Evolutionary conservation across 805 yeast genomes (phyloP), one percentile per base, ranked within the genome.

Genomic region (Kodamaea leandrae): DNA sequence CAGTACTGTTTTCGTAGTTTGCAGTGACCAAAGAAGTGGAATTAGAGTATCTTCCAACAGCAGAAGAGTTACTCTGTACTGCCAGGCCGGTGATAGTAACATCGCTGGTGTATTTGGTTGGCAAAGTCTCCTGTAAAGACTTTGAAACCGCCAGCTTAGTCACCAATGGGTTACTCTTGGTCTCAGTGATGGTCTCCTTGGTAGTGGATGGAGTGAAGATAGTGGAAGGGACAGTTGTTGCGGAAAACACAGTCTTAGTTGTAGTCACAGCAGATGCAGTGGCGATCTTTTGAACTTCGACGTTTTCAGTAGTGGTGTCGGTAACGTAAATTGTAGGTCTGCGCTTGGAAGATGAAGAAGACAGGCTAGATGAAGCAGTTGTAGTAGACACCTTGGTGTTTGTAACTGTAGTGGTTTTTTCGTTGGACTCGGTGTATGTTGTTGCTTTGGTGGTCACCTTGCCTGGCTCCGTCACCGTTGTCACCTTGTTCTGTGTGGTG

Each of bases 131-230:
- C 2, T 59, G 33, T 39, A 53, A 46, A 14, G 61, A 47, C 15
- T 48, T 47, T 3, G 63, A 39, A 9, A 60, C 57, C 6, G 50
- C 58, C 24, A 57, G 32, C 12, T 55, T 49, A 5, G 67, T 54
- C 28, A 54, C 43, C 47, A 67, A 53, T 15, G 72, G 72, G 39
- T 65, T 47, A 21, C 40, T 38, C 21, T 42, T 29, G 3, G 65
- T 60, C 6, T 48, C 43, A 8, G 60, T 38, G 23, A 59, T 37
- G 17, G 62, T 39, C 39, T 47, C 53, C 15, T 39, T 36, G 2
- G 53, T 32, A 17, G 60, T 53, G 12, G 51, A 24, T 13, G 56
- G 52, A 4, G 39, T 44, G 38, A 44, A 54, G 1, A 51, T 44
- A 5, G 60, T 50, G 8, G 52, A 36, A 8, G 62, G 61, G 2